Percentiles rank a stretch among this genome's conserved stretches.
phyloP scores from a whole-genome alignment of 1,284 basidiomycete species.

The Apiotrichum akiyoshidainum region DNA sequence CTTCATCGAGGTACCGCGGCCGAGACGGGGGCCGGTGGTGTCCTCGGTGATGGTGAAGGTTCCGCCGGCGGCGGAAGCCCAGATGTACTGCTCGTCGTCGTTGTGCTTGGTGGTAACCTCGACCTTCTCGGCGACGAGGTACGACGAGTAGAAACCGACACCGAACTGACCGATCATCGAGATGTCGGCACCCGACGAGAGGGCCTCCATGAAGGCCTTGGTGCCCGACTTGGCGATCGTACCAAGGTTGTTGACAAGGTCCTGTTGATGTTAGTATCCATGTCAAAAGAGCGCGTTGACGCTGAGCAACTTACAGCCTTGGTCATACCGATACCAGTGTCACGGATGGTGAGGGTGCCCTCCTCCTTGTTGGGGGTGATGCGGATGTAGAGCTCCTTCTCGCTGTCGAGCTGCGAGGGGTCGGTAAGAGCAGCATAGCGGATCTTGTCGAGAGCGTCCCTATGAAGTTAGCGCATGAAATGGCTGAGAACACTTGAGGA shows the following conservation, averaged over 20 bases:
- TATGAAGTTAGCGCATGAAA: constrained; percentile 37
- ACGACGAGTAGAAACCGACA: constrained; percentile 99
- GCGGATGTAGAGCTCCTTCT: constrained; percentile 87
- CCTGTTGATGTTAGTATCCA: constrained; percentile 2
- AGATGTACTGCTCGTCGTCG: constrained; percentile 99
- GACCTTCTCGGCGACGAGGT: constrained; percentile 97
- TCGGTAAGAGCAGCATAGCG: constrained; percentile 85
- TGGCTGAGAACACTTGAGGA: not conserved
- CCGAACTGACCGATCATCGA: constrained; percentile 70
- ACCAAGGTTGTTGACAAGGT: constrained; percentile 72
- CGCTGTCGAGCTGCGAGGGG: constrained; percentile 76
- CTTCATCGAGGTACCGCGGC: constrained; percentile 92
- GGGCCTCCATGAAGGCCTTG: constrained; percentile 84
- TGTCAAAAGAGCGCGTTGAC: no score
- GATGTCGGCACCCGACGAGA: constrained; percentile 92
- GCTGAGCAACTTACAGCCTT: constrained; percentile 54
- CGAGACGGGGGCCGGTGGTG: constrained; percentile 81
- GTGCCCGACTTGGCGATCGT: constrained; percentile 85
- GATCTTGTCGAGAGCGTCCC: constrained; percentile 96
- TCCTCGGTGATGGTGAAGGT: constrained; percentile 99
- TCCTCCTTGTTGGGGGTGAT: constrained; percentile 94
- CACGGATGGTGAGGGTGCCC: constrained; percentile 86
- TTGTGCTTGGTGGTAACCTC: constrained; percentile 99
- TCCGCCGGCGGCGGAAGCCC: constrained; percentile 98
- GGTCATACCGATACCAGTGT: constrained; percentile 98